phyloP scores from a whole-genome alignment of 2,329 filamentous ascomycete genomes.

The Pestalotiopsis fici region DNA sequence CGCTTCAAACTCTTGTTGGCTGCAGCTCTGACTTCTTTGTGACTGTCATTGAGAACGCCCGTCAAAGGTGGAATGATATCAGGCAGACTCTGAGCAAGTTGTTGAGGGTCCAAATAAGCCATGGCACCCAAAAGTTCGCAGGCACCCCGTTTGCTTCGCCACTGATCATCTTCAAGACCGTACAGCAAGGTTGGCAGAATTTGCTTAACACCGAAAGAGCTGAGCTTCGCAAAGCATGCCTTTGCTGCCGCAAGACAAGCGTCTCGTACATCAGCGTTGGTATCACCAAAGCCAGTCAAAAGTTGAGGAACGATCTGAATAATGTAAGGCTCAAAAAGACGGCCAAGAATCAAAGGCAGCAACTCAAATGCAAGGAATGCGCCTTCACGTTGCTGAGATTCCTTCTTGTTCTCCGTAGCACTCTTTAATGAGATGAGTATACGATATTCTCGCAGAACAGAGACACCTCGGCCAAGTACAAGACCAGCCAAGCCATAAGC shows the following conservation, averaged over 20 bases:
- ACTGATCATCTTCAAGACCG: conserved; percentile 91
- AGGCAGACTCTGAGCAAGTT: conserved; percentile 86
- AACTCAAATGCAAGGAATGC: conserved; percentile 90
- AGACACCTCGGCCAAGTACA: conserved; percentile 83
- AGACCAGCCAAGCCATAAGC: conserved; percentile 94
- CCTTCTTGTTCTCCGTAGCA: conserved; percentile 94
- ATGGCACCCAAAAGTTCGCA: conserved; percentile 96
- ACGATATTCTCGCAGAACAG: conserved; percentile 78
- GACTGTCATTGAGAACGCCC: conserved; percentile 91
- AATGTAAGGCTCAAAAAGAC: conserved; percentile 93
- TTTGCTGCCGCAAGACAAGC: conserved; percentile 92
- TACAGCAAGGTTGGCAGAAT: conserved; percentile 89
- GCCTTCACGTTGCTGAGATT: conserved; percentile 83
- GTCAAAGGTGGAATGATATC: conserved; percentile 97
- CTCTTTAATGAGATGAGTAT: conserved; percentile 80
- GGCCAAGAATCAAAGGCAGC: conserved; percentile 80
- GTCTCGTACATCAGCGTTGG: conserved; percentile 85
- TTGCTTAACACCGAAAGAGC: conserved; percentile 93
- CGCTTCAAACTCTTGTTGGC: conserved; percentile 96
- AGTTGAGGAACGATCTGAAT: conserved; percentile 94
- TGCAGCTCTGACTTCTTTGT: conserved; percentile 91
- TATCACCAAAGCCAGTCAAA: conserved; percentile 85
- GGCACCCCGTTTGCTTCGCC: conserved; percentile 97
- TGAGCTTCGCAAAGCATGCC: conserved; percentile 88
- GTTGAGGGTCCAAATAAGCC: conserved; percentile 96